phyloP scores from a whole-genome alignment of 2,329 filamentous ascomycete genomes.

The Phyllosticta paracitricarpa region DNA sequence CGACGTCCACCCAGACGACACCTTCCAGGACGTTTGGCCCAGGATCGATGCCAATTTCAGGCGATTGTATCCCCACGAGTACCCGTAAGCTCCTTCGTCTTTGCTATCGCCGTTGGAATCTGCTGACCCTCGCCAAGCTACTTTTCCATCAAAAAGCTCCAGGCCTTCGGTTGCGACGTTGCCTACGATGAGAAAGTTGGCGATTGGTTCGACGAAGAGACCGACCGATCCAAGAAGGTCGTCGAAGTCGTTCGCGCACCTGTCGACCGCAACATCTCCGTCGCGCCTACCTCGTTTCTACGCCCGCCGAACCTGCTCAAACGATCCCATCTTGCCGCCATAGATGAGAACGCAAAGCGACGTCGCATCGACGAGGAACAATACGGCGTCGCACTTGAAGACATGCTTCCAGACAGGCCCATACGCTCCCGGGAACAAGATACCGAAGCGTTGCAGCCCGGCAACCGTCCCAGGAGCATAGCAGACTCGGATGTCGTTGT shows the following conservation, averaged over 20 bases:
- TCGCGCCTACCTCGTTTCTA: constrained; percentile 22
- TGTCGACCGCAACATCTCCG: constrained; percentile 22
- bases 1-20: background rate
- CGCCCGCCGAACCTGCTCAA: constrained; percentile 14
- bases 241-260: constrained; percentile 24
- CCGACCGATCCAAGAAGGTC: constrained; percentile 17
- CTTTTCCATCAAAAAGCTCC: constrained; percentile 27
- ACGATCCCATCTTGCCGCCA: background rate
- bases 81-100: background rate
- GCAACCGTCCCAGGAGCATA: background rate
- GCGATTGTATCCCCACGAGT: background rate
- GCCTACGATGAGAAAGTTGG: constrained; percentile 26
- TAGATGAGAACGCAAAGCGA: constrained; percentile 16
- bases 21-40: background rate
- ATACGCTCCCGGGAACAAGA: constrained; percentile 19
- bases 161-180: constrained; percentile 28
- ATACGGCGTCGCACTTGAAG: constrained; percentile 11
- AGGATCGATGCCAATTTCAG: background rate
- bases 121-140: background rate
- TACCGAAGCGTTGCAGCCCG: constrained; percentile 29
- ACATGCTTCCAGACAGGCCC: constrained; percentile 18
- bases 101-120: background rate
- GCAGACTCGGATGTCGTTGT: constrained; percentile 10
- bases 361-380: constrained; percentile 16
- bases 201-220: constrained; percentile 23